These are phyloP conservation scores for Pseudozyma thailandica DNA, from an alignment of 1,284 basidiomycete genomes.

Conservation along the genomic window DNA sequence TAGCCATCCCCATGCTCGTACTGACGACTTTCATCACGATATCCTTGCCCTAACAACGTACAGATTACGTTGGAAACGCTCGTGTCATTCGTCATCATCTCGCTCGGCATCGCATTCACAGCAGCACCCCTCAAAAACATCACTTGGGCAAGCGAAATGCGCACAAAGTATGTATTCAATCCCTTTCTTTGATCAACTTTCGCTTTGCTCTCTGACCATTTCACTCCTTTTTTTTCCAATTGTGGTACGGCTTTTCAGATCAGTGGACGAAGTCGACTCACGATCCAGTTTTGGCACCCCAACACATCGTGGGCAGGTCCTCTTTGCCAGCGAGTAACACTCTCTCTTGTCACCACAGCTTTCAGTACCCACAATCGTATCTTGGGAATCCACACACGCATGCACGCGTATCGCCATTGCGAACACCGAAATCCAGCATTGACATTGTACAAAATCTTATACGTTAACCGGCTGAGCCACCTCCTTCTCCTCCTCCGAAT, in stretches of 20 bases:
- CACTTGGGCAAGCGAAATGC: slow-evolving; percentile 90
- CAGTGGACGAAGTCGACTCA: slow-evolving; percentile 82
- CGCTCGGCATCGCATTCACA: slow-evolving; percentile 77
- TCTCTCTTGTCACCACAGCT: neutral
- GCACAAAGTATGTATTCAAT: slow-evolving; percentile 73
- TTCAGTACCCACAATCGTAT: neutral
- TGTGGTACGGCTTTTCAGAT: slow-evolving; percentile 69
- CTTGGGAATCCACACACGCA: neutral
- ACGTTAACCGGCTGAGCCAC: neutral
- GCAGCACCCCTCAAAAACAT: slow-evolving; percentile 80
- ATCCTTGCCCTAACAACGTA: neutral
- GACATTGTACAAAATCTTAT: neutral
- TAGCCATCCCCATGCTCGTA: neutral
- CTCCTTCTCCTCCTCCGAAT: slow-evolving; percentile 23
- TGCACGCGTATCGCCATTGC: no score
- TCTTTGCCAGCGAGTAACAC: slow-evolving; percentile 48
- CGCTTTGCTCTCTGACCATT: slow-evolving; percentile 1
- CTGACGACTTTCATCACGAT: neutral
- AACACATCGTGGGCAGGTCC: slow-evolving; percentile 73
- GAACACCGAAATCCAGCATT: neutral
- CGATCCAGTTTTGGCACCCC: slow-evolving; percentile 78
- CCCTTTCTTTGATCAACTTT: neutral
- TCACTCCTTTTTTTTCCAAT: neutral
- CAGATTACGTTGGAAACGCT: slow-evolving; percentile 79
- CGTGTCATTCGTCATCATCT: slow-evolving; percentile 76